phyloP scores from a whole-genome alignment of 257 asterid species.

The Capsicum rhomboideum region DNA sequence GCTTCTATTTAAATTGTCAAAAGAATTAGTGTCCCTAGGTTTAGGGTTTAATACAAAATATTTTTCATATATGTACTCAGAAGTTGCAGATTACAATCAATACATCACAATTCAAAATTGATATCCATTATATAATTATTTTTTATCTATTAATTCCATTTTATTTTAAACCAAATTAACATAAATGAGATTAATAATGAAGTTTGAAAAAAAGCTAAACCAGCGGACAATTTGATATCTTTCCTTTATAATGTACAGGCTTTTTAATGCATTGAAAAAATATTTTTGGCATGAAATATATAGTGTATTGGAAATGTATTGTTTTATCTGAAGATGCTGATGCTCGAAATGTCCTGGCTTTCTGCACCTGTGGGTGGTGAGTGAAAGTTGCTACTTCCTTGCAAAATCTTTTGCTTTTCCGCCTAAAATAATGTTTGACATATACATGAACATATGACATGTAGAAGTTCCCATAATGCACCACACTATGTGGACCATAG shows the following conservation, averaged over 20 bases:
- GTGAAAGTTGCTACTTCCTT: constrained; percentile 35
- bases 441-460: background rate
- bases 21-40: too few relatives aligned
- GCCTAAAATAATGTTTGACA: constrained; percentile 35
- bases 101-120: too few relatives aligned
- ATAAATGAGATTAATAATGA: too few relatives aligned
- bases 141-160: background rate
- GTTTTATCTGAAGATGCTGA: constrained; percentile 28
- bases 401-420: constrained; percentile 79
- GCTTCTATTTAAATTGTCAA: too few relatives aligned
- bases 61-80: background rate
- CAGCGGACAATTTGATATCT: too few relatives aligned
- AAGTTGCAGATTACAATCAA: background rate
- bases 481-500: too few relatives aligned
- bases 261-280: background rate
- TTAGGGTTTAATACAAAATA: too few relatives aligned
- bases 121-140: too few relatives aligned
- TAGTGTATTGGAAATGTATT: constrained; percentile 3
- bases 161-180: background rate
- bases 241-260: background rate
- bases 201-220: too few relatives aligned
- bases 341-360: constrained; percentile 23
- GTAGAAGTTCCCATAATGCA: background rate
- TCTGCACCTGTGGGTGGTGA: constrained; percentile 21
- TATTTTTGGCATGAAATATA: background rate